phyloP scores from a whole-genome alignment of 2,329 filamentous ascomycete genomes.

The Fusarium chlamydosporum region DNA sequence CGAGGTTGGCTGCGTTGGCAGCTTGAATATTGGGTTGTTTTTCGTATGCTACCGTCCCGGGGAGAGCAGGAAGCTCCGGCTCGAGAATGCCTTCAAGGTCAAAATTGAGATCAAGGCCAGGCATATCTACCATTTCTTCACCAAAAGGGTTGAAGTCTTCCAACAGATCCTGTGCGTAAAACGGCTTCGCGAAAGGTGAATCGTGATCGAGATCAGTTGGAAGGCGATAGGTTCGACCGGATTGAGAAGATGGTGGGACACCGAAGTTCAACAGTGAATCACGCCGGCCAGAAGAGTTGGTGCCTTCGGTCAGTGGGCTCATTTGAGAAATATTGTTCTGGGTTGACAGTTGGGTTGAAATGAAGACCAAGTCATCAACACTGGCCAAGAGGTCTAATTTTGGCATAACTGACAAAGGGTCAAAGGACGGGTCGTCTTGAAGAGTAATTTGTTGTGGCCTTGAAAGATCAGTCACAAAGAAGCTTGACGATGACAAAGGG shows the following conservation, averaged over 20 bases:
- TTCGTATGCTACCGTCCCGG: slow-evolving; percentile 36
- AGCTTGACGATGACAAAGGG: slow-evolving; percentile 47
- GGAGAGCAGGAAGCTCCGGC: slow-evolving; percentile 61
- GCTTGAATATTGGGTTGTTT: slow-evolving; percentile 21
- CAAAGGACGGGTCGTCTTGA: slow-evolving; percentile 85
- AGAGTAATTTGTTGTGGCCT: slow-evolving; percentile 84
- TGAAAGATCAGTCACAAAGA: slow-evolving; percentile 13
- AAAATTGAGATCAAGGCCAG: slow-evolving; percentile 64
- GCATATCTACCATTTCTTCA: slow-evolving; percentile 57
- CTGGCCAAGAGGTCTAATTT: slow-evolving; percentile 56
- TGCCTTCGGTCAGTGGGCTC: slow-evolving; percentile 58
- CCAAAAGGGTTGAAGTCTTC: slow-evolving; percentile 54
- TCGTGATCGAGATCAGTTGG: slow-evolving; percentile 55
- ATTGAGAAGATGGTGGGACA: slow-evolving; percentile 55
- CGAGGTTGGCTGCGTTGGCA: slow-evolving; percentile 26
- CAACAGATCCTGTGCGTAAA: slow-evolving; percentile 38
- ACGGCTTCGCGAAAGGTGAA: slow-evolving; percentile 50
- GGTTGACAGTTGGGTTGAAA: slow-evolving; percentile 57
- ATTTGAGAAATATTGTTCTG: slow-evolving; percentile 61
- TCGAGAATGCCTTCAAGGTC: slow-evolving; percentile 64
- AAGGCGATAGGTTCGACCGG: slow-evolving; percentile 53
- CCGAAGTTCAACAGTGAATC: slow-evolving; percentile 52
- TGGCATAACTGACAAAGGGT: slow-evolving; percentile 53
- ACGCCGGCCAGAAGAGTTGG: slow-evolving; percentile 51
- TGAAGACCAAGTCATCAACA: slow-evolving; percentile 52